A percentile compares a stretch with the other conserved stretches of the same genome.
phyloP scores from a whole-genome alignment of 176 grass and related monocot genomes.

The Saccharum officinarum region DNA sequence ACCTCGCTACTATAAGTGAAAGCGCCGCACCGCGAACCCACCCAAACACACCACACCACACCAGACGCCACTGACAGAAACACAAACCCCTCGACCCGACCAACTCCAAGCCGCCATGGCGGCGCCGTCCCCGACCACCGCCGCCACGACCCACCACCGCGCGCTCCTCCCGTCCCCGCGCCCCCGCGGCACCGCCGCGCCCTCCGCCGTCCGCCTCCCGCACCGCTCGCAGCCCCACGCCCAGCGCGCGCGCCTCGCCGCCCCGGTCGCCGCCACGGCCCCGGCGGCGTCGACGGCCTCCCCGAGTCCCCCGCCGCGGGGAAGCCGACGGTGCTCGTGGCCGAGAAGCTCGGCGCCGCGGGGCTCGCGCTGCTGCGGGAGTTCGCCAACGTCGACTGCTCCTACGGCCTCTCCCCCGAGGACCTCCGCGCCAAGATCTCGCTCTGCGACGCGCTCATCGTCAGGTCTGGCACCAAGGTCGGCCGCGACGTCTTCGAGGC shows the following conservation, averaged over 20 bases:
- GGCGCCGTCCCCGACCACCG: slow-evolving; percentile 45
- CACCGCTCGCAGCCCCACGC: background rate
- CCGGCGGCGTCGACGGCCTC: slow-evolving; percentile 25
- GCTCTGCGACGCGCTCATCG: slow-evolving; percentile 87
- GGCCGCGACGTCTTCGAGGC: slow-evolving; percentile 75
- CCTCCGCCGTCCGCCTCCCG: slow-evolving; percentile 31
- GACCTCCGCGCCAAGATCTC: slow-evolving; percentile 87
- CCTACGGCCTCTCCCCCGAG: slow-evolving; percentile 78
- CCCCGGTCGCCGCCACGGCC: background rate
- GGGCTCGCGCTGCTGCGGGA: slow-evolving; percentile 61
- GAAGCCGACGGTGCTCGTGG: slow-evolving; percentile 72
- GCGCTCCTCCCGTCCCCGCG: slow-evolving; percentile 12
- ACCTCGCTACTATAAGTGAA: slow-evolving; percentile 37
- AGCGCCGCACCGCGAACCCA: background rate
- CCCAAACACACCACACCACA: background rate
- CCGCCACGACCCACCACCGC: slow-evolving; percentile 30
- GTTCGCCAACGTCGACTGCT: slow-evolving; percentile 90
- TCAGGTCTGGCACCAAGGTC: slow-evolving; percentile 82
- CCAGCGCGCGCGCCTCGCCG: slow-evolving; percentile 32
- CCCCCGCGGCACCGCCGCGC: background rate
- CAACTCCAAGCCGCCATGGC: slow-evolving; percentile 25
- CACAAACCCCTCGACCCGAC: background rate
- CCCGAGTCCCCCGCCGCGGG: slow-evolving; percentile 7
- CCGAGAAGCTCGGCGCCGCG: slow-evolving; percentile 85
- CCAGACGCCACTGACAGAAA: background rate